phyloP scores from a whole-genome alignment of 805 yeast species.

The Teunomyces tritomae region DNA sequence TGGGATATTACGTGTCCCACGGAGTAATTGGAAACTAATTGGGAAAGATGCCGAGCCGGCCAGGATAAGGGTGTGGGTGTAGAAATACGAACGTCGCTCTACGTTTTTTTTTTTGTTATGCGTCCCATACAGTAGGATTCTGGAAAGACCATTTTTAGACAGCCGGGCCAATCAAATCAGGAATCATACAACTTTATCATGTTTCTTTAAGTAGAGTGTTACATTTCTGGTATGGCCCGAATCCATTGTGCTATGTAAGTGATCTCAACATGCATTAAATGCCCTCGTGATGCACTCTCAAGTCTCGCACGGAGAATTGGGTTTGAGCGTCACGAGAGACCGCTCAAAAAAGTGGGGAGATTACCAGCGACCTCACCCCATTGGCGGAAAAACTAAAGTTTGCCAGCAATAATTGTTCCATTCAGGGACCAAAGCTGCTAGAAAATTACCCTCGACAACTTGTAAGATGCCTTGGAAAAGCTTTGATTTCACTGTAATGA shows the following conservation, averaged over 20 bases:
- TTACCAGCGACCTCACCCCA: background rate
- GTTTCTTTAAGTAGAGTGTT: background rate
- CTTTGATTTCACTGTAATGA: too few species aligned
- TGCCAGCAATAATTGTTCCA: background rate
- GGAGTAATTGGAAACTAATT: slow-evolving; percentile 1
- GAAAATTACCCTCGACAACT: background rate
- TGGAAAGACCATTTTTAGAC: background rate
- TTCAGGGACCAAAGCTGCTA: background rate
- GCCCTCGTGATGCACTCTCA: background rate
- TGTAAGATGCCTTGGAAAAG: too few species aligned
- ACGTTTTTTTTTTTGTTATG: background rate
- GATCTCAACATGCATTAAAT: background rate
- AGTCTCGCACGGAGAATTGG: background rate
- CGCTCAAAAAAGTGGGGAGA: slow-evolving; percentile 4
- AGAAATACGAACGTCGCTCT: background rate
- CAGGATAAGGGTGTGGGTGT: background rate
- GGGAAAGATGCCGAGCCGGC: background rate
- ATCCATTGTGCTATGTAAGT: too few species aligned
- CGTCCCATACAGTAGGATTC: too few species aligned
- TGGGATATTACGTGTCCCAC: background rate
- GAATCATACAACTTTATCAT: background rate
- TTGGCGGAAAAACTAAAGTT: slow-evolving; percentile 1
- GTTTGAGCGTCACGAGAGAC: slow-evolving; percentile 2
- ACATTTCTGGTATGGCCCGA: background rate
- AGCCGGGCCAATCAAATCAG: background rate